Evolutionary conservation across 176 grass and related monocot genomes (phyloP).

Genomic region (Lolium perenne): DNA sequence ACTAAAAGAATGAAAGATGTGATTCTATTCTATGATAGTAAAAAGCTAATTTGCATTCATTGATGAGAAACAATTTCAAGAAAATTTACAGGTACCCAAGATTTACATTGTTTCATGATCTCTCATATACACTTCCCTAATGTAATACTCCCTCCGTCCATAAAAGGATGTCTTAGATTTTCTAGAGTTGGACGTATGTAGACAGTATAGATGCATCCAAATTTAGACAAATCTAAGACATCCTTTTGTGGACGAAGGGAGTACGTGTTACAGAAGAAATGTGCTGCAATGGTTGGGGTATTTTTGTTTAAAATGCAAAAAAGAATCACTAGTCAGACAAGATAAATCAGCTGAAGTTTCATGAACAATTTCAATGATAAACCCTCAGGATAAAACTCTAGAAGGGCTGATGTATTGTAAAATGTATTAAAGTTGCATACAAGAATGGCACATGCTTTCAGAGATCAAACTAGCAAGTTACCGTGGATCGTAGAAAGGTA

Average conservation of each 20-base stretch:
- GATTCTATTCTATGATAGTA: too few relatives aligned
- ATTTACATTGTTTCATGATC: background rate
- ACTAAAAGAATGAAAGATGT: too few relatives aligned
- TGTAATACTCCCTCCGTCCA: background rate
- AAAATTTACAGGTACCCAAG: background rate
- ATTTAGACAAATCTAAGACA: too few relatives aligned
- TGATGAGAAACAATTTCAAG: background rate
- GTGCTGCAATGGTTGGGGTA: background rate
- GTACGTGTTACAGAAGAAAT: background rate
- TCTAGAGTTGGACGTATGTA: too few relatives aligned
- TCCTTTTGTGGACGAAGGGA: too few relatives aligned
- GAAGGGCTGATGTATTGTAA: background rate
- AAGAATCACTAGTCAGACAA: background rate
- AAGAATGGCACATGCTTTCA: background rate
- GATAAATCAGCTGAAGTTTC: background rate
- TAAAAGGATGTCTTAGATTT: too few relatives aligned
- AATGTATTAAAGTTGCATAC: background rate
- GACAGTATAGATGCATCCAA: too few relatives aligned
- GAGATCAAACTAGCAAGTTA: background rate
- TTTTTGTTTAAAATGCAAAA: background rate
- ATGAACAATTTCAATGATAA: conserved; percentile 11
- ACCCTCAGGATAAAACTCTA: background rate
- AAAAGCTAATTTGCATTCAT: background rate
- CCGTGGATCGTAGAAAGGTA: background rate
- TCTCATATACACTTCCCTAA: background rate